Percentiles rank a stretch among this genome's conserved stretches.
These are phyloP conservation scores for Diatrype stigma DNA, from an alignment of 2,329 filamentous ascomycete genomes.

Conservation along the genomic window DNA sequence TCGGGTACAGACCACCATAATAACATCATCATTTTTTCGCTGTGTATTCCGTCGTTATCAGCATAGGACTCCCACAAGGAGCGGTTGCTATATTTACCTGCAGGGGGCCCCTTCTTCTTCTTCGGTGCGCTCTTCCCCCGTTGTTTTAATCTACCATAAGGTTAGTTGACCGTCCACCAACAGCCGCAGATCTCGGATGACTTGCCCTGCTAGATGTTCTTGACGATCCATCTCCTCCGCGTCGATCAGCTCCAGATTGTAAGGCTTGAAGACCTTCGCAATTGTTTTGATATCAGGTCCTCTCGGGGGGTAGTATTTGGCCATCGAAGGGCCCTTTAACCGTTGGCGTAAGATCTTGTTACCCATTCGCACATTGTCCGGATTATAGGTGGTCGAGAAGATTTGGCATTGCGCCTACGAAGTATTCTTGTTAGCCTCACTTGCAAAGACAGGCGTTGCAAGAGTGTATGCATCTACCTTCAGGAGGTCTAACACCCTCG, in stretches of 20 bases:
- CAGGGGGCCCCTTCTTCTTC: conserved; percentile 66
- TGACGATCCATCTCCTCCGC: conserved; percentile 75
- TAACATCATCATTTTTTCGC: background rate
- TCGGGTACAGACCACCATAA: background rate
- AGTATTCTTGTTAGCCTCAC: conserved; percentile 7
- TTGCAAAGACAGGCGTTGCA: conserved; percentile 4
- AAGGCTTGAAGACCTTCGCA: conserved; percentile 67
- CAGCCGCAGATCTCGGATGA: conserved; percentile 8
- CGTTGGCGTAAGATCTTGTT: conserved; percentile 91
- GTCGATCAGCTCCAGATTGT: conserved; percentile 66
- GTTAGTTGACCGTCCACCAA: conserved; percentile 26
- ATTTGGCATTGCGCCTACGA: conserved; percentile 88
- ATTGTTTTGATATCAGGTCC: conserved; percentile 58
- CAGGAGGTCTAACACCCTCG: conserved; percentile 66
- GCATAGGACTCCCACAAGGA: no score
- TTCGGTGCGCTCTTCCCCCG: conserved; percentile 85
- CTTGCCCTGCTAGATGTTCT: conserved; percentile 66
- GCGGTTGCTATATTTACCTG: conserved; percentile 10
- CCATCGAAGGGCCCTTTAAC: conserved; percentile 75
- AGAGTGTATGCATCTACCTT: conserved; percentile 52
- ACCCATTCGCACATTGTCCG: conserved; percentile 73
- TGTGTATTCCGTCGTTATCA: background rate
- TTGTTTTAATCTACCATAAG: conserved; percentile 56
- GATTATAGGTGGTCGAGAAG: conserved; percentile 90
- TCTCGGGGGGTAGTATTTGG: conserved; percentile 82